These are phyloP conservation scores for Nakaseomyces glabratus DNA, from an alignment of 1,139 yeast species.

Conservation along the genomic window DNA sequence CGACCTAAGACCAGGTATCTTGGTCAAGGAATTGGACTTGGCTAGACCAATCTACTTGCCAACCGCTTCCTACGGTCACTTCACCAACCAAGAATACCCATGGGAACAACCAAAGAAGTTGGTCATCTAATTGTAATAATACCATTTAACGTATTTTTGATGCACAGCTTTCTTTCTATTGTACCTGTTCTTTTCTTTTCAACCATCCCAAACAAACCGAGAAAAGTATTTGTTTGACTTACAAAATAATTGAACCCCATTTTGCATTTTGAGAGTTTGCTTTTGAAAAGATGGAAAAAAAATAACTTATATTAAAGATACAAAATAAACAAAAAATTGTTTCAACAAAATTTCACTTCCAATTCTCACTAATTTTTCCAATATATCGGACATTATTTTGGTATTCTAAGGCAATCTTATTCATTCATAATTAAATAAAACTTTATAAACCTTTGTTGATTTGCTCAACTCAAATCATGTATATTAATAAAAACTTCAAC, in stretches of 20 bases:
- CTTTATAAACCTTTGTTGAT: slow-evolving; percentile 11
- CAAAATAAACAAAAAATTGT: no score
- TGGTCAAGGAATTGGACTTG: slow-evolving; percentile 88
- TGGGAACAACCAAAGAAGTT: slow-evolving; percentile 96
- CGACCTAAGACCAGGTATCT: slow-evolving; percentile 97
- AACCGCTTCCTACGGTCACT: slow-evolving; percentile 98
- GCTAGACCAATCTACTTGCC: slow-evolving; percentile 97
- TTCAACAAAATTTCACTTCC: no score
- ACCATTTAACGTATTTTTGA: slow-evolving; percentile 1
- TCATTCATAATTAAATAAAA: slow-evolving; percentile 6
- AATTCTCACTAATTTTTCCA: no score
- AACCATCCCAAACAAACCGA: no score
- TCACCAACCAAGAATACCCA: slow-evolving; percentile 93
- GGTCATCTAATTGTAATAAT: slow-evolving; percentile 41
- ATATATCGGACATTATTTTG: slow-evolving; percentile 3
- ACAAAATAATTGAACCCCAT: no score
- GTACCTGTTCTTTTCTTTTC: no score
- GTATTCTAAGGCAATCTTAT: slow-evolving; percentile 5
- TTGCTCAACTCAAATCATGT: slow-evolving; percentile 20
- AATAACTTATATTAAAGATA: no score
- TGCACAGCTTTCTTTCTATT: no score
- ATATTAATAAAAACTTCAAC: slow-evolving; percentile 11
- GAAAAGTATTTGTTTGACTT: no score
- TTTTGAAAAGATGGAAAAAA: no score
- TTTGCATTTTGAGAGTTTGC: no score